Base-by-base conservation (phyloP, 768 basidiomycete genomes). In the Tricholoma matsutake region DNA sequence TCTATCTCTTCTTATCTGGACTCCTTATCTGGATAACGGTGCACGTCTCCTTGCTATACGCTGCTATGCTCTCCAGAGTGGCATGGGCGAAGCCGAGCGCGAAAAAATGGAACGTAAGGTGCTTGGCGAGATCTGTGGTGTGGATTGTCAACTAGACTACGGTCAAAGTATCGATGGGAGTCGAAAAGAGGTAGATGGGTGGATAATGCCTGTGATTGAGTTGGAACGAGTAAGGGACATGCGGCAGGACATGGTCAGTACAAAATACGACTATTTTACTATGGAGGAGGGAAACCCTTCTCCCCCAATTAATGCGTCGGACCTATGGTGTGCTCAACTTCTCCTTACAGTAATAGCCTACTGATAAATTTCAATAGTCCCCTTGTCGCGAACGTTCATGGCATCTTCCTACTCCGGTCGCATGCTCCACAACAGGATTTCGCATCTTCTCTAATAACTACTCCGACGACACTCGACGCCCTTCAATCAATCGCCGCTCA, bases 121-220 rank as follows among this genome's bases (percentile, higher is more conserved):
- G 4, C 72, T 96, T 1, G 91, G 92, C 16, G 81, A 85, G 52
- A 69, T 78, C 3, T 82, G 80, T 52, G 78, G 76, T 9, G 78
- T 80, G 1, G 90, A 95, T 55, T 92, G 87, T 61, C 77, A 74
- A 13, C 71, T 93, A n/a, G 75, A 79, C 7, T 87, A 81, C 67
- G 87, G 83, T 0, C 65, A 73, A 31, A 76, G 81, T 56, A 54
- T 79, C 2, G 79, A 85, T 54, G 86, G 83, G 25, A 76, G 71
- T 39, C 69, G 64, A 16, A 71, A 75, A 22, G 64, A 72, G 47
- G 74, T 86, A 28, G 92, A 96, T 72, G 92, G 89, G 10, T 96
- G 94, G 94, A 75, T 96, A 28, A 70, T 96, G 64, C 89, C 92
- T 3, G 72, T 86, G 3, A 60, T 89, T 29, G 96, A 97, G 68